Evolutionary conservation across 441 rosid genomes (phyloP).

Genomic region (Syzygium syzygioides): DNA sequence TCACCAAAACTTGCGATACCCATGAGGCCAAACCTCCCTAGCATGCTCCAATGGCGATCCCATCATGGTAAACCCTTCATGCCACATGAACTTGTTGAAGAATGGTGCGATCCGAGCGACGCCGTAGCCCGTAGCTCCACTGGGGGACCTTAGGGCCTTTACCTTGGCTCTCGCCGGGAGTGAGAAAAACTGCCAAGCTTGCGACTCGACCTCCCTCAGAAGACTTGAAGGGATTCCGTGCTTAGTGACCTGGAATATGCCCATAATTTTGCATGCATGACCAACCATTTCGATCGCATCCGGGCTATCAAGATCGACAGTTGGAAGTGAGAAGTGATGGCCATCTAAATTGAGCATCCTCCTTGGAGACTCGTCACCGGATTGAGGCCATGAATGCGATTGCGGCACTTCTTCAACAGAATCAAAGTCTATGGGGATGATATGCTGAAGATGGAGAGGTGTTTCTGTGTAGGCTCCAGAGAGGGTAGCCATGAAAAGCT

Average conservation of each 20-base stretch:
- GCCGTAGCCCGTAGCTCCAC: conserved; percentile 30
- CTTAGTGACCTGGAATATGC: conserved; percentile 26
- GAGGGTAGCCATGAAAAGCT: conserved; percentile 18
- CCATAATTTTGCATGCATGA: conserved; percentile 32
- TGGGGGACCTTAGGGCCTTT: conserved; percentile 26
- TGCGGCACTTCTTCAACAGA: conserved; percentile 17
- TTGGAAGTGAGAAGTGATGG: conserved; percentile 10
- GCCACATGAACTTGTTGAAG: conserved; percentile 38
- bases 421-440: conserved; percentile 36
- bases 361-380: conserved; percentile 2
- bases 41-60: conserved; percentile 30
- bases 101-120: conserved; percentile 27
- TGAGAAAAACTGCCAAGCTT: conserved; percentile 25
- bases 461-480: conserved; percentile 27
- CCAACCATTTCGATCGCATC: not conserved
- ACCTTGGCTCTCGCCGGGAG: conserved; percentile 26
- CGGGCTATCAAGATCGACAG: conserved; percentile 19
- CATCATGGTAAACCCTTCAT: conserved; percentile 36
- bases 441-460: conserved; percentile 29
- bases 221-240: conserved; percentile 22
- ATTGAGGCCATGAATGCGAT: not conserved
- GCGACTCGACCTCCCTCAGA: conserved; percentile 15
- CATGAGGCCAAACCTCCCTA: conserved; percentile 26
- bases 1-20: conserved; percentile 30
- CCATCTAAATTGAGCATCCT: conserved; percentile 14